Conservation (phyloP, 2,329 filamentous ascomycete species). For the Aspergillus intermedius region DNA sequence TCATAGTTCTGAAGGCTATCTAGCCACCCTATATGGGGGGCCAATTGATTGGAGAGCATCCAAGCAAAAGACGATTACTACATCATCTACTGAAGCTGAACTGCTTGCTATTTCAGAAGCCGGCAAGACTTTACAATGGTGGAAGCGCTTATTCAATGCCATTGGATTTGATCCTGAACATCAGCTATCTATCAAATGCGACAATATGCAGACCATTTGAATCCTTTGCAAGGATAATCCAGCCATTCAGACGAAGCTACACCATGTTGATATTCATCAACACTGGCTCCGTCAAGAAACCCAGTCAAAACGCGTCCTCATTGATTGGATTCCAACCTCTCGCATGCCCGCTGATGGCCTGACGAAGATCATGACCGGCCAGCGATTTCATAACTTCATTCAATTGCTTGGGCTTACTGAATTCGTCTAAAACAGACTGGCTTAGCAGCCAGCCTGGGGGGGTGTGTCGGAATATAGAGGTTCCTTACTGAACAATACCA, state of each 20-base stretch:
- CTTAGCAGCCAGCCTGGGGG: too few species aligned
- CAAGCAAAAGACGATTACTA: constrained; percentile 15
- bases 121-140: constrained; percentile 6
- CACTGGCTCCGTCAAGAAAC: constrained; percentile 19
- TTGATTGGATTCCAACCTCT: constrained; percentile 15
- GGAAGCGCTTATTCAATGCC: constrained; percentile 5
- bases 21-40: constrained; percentile 5
- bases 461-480: too few species aligned
- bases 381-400: not conserved
- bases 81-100: constrained; percentile 15
- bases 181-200: constrained; percentile 3
- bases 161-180: constrained; percentile 6
- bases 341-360: not conserved
- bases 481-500: too few species aligned
- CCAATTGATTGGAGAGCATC: too few species aligned
- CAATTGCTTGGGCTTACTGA: not conserved
- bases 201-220: constrained; percentile 9
- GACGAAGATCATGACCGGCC: not conserved
- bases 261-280: constrained; percentile 14
- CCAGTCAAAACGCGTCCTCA: constrained; percentile 7
- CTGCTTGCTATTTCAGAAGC: constrained; percentile 9
- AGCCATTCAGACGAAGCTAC: not conserved
- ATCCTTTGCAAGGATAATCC: constrained; percentile 1
- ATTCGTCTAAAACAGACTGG: not conserved
- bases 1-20: too few species aligned